Evolutionary conservation across 345 rosid genomes (phyloP).

Genomic region (Corchorus olitorius): DNA sequence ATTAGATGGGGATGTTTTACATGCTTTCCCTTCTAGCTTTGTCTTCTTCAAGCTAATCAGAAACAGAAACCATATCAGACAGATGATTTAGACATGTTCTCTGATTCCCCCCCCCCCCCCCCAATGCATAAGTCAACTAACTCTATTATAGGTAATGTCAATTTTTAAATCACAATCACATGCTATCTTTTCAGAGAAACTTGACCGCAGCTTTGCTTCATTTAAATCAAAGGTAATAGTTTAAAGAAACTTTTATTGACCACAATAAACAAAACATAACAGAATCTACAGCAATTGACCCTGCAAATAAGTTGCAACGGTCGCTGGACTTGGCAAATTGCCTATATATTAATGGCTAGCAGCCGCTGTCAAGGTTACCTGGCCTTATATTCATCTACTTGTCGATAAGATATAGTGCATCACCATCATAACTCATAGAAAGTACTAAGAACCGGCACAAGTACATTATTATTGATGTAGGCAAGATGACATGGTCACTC

Average conservation of each 20-base stretch:
- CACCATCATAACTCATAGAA: neutral
- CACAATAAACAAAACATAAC: neutral
- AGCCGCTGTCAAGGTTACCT: neutral
- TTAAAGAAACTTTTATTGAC: neutral
- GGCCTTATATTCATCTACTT: neutral
- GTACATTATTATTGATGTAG: neutral
- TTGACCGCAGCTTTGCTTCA: neutral
- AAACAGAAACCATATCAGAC: neutral
- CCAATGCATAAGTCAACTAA: neutral
- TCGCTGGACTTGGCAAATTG: neutral
- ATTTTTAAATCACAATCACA: neutral
- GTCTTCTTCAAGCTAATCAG: neutral
- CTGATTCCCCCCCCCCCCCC: too few relatives aligned
- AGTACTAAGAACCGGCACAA: neutral
- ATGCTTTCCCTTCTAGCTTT: neutral
- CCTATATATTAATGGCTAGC: neutral
- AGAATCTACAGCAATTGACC: neutral
- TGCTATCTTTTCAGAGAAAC: neutral
- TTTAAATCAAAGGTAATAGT: neutral
- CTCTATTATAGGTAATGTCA: neutral
- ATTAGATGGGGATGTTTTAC: neutral
- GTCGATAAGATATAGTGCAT: neutral
- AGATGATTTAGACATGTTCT: neutral
- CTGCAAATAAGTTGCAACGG: slow-evolving; percentile 4
- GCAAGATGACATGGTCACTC: neutral